These are phyloP conservation scores for Ceratocystis albifundus DNA, from an alignment of 2,329 filamentous ascomycete genomes.

Conservation along the genomic window DNA sequence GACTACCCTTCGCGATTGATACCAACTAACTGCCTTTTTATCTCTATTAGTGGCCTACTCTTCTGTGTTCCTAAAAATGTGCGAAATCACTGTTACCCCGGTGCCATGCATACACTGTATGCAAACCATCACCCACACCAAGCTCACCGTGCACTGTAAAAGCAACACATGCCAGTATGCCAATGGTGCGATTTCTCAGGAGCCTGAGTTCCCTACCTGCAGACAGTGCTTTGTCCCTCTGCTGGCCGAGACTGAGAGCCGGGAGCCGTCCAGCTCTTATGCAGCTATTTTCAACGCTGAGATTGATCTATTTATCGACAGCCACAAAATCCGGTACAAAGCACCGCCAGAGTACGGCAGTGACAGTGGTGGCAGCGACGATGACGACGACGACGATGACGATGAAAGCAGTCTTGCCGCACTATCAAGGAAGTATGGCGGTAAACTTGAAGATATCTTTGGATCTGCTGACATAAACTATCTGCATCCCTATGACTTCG, in stretches of 20 bases:
- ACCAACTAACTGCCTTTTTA: too few species aligned
- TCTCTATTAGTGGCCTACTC: too few species aligned
- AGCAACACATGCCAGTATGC: neutral
- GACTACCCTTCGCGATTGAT: too few species aligned
- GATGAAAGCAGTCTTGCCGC: too few species aligned
- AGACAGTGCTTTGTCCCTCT: neutral
- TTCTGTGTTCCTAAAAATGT: neutral
- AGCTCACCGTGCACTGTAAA: neutral
- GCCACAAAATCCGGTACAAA: neutral
- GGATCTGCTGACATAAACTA: neutral
- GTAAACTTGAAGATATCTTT: neutral
- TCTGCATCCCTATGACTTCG: neutral
- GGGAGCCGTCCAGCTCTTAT: neutral
- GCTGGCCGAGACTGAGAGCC: neutral
- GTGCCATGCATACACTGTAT: constrained; percentile 1
- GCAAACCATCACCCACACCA: neutral
- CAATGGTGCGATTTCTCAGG: neutral
- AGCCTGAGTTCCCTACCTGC: neutral
- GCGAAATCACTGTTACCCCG: neutral
- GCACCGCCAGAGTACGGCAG: neutral
- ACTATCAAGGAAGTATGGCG: neutral
- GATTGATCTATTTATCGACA: neutral
- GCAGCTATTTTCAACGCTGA: neutral
- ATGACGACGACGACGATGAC: neutral
- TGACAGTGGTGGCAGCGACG: neutral